phyloP scores from a whole-genome alignment of 371 early-diverging fungal species.

The Actinomortierella ambigua region DNA sequence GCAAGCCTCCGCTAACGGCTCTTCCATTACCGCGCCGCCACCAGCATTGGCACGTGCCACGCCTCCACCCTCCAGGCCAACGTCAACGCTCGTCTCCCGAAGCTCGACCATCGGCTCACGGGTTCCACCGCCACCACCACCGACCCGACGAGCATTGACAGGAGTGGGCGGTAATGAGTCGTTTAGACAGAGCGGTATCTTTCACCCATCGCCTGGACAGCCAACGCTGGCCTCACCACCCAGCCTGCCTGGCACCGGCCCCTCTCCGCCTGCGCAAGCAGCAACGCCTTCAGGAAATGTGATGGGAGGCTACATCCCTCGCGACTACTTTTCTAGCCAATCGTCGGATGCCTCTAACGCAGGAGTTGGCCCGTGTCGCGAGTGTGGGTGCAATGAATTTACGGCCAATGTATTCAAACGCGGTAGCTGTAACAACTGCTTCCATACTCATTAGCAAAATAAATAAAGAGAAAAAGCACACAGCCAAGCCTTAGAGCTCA shows the following conservation, averaged over 20 bases:
- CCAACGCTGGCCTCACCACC: conserved; percentile 7
- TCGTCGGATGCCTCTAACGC: conserved; percentile 13
- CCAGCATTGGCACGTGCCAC: conserved; percentile 29
- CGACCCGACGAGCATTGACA: conserved; percentile 21
- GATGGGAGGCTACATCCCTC: conserved; percentile 47
- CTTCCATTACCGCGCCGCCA: conserved; percentile 7
- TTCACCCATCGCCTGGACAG: conserved; percentile 18
- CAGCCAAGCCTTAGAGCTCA: too few relatives aligned
- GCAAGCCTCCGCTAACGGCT: conserved; percentile 1
- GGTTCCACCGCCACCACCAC: conserved; percentile 45
- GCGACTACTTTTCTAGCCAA: conserved; percentile 44
- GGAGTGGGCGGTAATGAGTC: conserved; percentile 11
- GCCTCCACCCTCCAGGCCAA: conserved; percentile 21
- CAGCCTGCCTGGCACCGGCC: conserved; percentile 1
- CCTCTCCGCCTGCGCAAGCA: conserved; percentile 34
- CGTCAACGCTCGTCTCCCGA: conserved; percentile 13
- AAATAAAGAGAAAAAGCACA: neutral
- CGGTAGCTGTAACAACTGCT: conserved; percentile 45
- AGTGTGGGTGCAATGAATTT: conserved; percentile 44
- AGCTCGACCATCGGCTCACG: conserved; percentile 36
- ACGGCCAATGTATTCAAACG: conserved; percentile 45
- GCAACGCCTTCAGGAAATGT: conserved; percentile 24
- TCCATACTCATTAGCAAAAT: conserved; percentile 29
- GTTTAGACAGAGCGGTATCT: conserved; percentile 37
- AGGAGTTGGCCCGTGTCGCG: conserved; percentile 39